phyloP scores from a whole-genome alignment of 2,329 filamentous ascomycete genomes.

The Laburnicola sp. region DNA sequence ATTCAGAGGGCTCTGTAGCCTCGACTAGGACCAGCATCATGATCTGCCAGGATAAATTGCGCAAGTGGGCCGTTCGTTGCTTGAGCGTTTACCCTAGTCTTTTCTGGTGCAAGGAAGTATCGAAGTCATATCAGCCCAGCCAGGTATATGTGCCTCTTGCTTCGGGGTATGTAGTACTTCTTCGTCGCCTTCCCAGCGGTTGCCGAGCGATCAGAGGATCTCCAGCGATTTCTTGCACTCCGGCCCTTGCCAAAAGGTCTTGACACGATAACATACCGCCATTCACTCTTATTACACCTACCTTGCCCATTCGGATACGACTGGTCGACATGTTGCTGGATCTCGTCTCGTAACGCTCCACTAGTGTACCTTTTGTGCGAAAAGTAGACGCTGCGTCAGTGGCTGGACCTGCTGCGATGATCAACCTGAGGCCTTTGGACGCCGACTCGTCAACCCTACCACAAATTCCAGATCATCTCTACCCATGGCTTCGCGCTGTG shows the following conservation, averaged over 20 bases:
- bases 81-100: slow-evolving; percentile 11
- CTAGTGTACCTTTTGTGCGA: slow-evolving; percentile 15
- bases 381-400: slow-evolving; percentile 4
- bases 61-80: slow-evolving; percentile 4
- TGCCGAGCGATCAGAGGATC: background rate
- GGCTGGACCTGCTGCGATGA: slow-evolving; percentile 22
- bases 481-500: slow-evolving; percentile 51
- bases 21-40: slow-evolving; percentile 6
- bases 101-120: slow-evolving; percentile 11
- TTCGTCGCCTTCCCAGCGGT: slow-evolving; percentile 20
- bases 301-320: background rate
- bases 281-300: background rate
- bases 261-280: background rate
- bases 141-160: background rate
- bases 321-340: slow-evolving; percentile 11
- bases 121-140: slow-evolving; percentile 13
- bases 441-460: slow-evolving; percentile 33
- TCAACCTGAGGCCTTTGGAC: slow-evolving; percentile 25
- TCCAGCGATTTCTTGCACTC: slow-evolving; percentile 2
- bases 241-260: slow-evolving; percentile 8
- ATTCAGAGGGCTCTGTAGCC: background rate
- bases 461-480: slow-evolving; percentile 39
- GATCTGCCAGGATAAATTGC: slow-evolving; percentile 1
- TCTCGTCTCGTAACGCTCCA: slow-evolving; percentile 12
- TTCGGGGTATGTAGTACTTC: slow-evolving; percentile 27